Evolutionary conservation across 305 asterid genomes (phyloP).

Genomic region (Fraxinus ornus): DNA sequence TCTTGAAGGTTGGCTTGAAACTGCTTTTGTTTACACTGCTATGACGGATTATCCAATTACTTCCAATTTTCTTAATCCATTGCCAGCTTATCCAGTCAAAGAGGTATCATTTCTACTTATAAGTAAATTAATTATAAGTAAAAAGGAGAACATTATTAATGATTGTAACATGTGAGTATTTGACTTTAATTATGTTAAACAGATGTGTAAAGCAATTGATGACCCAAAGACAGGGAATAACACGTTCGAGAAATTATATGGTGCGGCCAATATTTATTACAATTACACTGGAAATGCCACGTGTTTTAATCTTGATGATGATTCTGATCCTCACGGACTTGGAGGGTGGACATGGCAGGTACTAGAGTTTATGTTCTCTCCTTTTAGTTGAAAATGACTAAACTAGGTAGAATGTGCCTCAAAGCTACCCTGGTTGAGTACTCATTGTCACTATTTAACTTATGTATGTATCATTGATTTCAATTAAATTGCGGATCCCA

Average conservation of each 20-base stretch:
- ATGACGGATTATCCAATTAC: conserved; percentile 98
- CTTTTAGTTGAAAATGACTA: neutral
- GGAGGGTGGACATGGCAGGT: conserved; percentile 93
- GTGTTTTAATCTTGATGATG: conserved; percentile 54
- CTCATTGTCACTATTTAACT: neutral
- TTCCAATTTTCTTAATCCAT: conserved; percentile 70
- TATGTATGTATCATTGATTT: no score
- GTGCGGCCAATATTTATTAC: conserved; percentile 65
- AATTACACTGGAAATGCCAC: conserved; percentile 56
- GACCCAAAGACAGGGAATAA: conserved; percentile 51
- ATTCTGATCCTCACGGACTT: conserved; percentile 76
- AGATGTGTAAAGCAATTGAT: conserved; percentile 91
- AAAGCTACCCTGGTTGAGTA: no score
- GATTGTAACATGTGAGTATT: conserved; percentile 5
- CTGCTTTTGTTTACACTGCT: conserved; percentile 66
- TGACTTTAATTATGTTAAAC: conserved; percentile 6
- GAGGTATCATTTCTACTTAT: conserved; percentile 44
- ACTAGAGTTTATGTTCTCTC: neutral
- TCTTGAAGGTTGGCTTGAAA: conserved; percentile 55
- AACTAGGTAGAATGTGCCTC: neutral
- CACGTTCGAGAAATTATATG: conserved; percentile 57
- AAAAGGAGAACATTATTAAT: neutral
- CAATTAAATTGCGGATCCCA: no score
- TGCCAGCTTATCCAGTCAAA: conserved; percentile 80
- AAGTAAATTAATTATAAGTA: neutral